phyloP scores from a whole-genome alignment of 768 basidiomycete genomes.

The Mycena venus region DNA sequence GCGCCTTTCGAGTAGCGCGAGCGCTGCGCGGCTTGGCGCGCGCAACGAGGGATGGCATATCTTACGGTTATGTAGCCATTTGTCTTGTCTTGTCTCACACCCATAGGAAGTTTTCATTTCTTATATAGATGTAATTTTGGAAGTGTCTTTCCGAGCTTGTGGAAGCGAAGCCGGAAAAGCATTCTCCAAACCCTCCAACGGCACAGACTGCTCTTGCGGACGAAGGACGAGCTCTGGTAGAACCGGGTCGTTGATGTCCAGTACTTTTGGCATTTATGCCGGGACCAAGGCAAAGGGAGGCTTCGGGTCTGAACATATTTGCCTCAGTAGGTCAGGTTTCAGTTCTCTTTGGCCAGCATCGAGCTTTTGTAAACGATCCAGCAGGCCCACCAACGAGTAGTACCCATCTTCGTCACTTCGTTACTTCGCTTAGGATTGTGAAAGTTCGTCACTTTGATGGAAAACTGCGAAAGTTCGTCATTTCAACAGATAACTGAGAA shows the following conservation, averaged over 20 bases:
- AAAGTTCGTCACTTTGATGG: too few species aligned
- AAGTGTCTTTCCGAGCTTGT: background rate
- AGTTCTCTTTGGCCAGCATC: conserved; percentile 43
- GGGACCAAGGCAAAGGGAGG: background rate
- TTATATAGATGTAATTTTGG: conserved; percentile 2
- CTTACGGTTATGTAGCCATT: too few species aligned
- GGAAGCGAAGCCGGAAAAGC: background rate
- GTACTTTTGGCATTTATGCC: background rate
- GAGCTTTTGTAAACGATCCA: conserved; percentile 55
- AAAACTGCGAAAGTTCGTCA: too few species aligned
- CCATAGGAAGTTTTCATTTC: too few species aligned
- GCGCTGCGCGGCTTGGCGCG: too few species aligned
- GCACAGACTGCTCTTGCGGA: background rate
- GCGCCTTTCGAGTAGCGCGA: too few species aligned
- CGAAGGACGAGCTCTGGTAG: background rate
- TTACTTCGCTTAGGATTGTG: too few species aligned
- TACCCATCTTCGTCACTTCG: too few species aligned
- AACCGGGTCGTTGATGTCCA: background rate
- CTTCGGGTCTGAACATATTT: conserved; percentile 25
- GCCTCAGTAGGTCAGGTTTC: conserved; percentile 42
- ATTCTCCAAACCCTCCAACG: background rate
- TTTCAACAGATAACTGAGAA: too few species aligned
- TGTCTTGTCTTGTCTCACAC: too few species aligned
- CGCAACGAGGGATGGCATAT: too few species aligned
- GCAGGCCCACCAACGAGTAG: conserved; percentile 51